A percentile compares a stretch with the other conserved stretches of the same genome.
phyloP scores from a whole-genome alignment of 1,284 basidiomycete genomes.

The Agroathelia rolfsii region DNA sequence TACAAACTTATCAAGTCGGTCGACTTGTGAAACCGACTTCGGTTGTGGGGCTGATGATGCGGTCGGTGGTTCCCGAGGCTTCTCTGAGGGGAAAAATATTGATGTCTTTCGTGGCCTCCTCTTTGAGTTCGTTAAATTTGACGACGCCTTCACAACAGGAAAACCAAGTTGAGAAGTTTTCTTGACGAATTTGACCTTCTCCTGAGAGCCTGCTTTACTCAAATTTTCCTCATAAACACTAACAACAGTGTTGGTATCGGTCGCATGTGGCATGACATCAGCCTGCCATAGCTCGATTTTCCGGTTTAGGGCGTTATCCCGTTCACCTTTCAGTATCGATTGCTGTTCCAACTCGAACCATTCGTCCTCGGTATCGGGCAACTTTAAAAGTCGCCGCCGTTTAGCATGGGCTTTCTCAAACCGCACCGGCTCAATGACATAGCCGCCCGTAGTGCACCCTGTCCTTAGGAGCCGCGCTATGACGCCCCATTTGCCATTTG shows the following conservation, averaged over 20 bases:
- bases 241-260: background rate
- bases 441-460: slow-evolving; percentile 12
- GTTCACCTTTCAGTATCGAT: background rate
- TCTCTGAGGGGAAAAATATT: no score
- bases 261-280: background rate
- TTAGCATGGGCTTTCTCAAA: slow-evolving; percentile 4
- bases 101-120: no score
- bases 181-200: background rate
- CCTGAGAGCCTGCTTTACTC: background rate
- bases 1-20: background rate
- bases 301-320: no score
- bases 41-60: no score
- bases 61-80: no score
- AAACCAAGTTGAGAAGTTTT: background rate
- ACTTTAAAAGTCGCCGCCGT: slow-evolving; percentile 1
- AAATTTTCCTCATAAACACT: no score
- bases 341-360: background rate
- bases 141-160: no score
- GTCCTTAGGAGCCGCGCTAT: slow-evolving; percentile 8
- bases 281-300: background rate
- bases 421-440: slow-evolving; percentile 7
- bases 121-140: no score
- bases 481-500: slow-evolving; percentile 11
- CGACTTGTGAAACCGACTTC: background rate
- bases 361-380: slow-evolving; percentile 1